Evolutionary conservation across 1,284 basidiomycete genomes (phyloP), one percentile per base, ranked within the genome.

Genomic region (Puccinia polysora): DNA sequence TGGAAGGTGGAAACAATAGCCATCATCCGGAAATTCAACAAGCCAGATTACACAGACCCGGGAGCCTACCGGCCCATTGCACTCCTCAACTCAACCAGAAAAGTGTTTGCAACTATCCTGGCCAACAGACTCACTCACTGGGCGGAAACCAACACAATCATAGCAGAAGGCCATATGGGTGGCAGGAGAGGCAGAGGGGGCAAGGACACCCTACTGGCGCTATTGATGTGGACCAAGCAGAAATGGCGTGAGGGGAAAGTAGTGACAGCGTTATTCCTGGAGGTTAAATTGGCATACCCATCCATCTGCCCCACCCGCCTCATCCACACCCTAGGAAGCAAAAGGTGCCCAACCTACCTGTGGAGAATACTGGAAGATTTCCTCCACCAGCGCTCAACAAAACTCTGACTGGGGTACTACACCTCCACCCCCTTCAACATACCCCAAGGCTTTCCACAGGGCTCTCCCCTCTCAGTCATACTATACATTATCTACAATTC

Each of bases 401-500:
- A 20, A 0, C 3, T 72, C 5, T 5, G 38, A 1, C 36, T 71
- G 23, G 45, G 15, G 7, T 23, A 62, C 18, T 63, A 28, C 25
- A 0, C 43, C 38, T 71, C 59, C 12, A 18, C n/a, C 20, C 32
- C 25, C 10, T 64, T 72, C 32, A 0, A 20, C 0, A 36, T 70
- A 4, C 34, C 32, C 2, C 23, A 69, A n/a, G 56, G 68, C 0
- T 40, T 59, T n/a, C 68, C 58, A 1, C 68, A 71, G 23, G 68
- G 68, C 1, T 69, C 43, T 5, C 67, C 34, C 20, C 63, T 65
- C 6, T 65, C 30, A 8, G 47, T 53, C 2, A 52, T 53, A 2
- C 49, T 65, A 4, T 65, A 65, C 45, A 52, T 65, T 20, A 30
- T 65, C 12, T 64, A 64, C 43, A 64, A 64, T 34, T 10, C 38